phyloP scores from a whole-genome alignment of 2,329 filamentous ascomycete species.

The Trichoderma sp. region DNA sequence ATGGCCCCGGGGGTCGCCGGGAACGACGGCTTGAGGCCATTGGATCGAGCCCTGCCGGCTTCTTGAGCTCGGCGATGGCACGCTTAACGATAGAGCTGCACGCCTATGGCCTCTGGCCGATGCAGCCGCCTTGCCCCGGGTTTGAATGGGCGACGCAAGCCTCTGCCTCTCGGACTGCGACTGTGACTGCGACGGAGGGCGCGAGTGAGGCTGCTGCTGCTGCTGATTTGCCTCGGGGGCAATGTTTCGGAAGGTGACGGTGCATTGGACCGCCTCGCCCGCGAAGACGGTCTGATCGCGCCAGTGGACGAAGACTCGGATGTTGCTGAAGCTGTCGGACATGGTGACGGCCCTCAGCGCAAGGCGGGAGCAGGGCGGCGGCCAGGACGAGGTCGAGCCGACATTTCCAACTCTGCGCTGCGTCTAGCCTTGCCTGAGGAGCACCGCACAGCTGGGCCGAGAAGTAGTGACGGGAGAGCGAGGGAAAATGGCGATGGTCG shows the following conservation, averaged over 20 bases:
- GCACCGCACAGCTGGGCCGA: background rate
- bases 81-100: constrained; percentile 63
- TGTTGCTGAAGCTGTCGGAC: constrained; percentile 60
- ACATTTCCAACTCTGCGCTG: constrained; percentile 37
- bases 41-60: constrained; percentile 47
- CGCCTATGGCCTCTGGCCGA: constrained; percentile 57
- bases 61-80: constrained; percentile 45
- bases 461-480: background rate
- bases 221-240: constrained; percentile 43
- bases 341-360: constrained; percentile 42
- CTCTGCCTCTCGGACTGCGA: constrained; percentile 35
- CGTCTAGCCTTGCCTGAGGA: constrained; percentile 21
- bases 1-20: constrained; percentile 44
- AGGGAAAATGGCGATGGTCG: background rate
- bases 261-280: constrained; percentile 92
- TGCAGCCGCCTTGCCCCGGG: constrained; percentile 41
- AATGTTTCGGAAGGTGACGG: constrained; percentile 93
- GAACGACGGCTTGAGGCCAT: constrained; percentile 40
- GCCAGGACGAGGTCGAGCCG: constrained; percentile 28
- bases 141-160: constrained; percentile 43
- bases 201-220: constrained; percentile 20
- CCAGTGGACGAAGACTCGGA: constrained; percentile 95
- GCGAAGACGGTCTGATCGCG: constrained; percentile 92
- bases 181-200: constrained; percentile 22
- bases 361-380: constrained; percentile 29